Conservation (phyloP, 169 alveolate species). For the Plasmodium relictum region DNA sequence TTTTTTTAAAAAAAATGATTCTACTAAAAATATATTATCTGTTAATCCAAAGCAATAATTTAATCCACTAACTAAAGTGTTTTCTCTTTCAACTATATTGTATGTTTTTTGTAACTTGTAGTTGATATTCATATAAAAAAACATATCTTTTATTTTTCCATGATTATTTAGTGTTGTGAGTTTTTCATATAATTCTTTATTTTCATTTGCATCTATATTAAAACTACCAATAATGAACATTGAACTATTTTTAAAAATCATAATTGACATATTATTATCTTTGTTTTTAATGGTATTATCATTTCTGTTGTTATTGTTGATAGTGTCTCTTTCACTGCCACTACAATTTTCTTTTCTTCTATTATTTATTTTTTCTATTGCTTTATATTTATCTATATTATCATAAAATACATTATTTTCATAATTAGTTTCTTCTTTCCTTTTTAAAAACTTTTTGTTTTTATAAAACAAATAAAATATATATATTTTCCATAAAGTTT, state of each 20-base stretch:
- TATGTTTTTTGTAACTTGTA: conserved; percentile 68
- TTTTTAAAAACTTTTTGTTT: conserved; percentile 25
- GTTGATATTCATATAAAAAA: conserved; percentile 67
- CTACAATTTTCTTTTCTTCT: neutral
- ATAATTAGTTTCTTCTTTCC: conserved; percentile 1
- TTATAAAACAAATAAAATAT: conserved; percentile 47
- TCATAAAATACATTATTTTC: neutral
- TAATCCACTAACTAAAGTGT: conserved; percentile 63
- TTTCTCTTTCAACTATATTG: conserved; percentile 46
- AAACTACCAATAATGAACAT: conserved; percentile 73
- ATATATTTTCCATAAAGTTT: conserved; percentile 67
- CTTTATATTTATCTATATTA: conserved; percentile 2
- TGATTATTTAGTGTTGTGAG: conserved; percentile 39
- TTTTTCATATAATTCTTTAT: conserved; percentile 23
- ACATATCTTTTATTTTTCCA: conserved; percentile 55
- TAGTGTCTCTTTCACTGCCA: neutral
- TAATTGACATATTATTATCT: conserved; percentile 18
- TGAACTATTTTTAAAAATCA: conserved; percentile 49
- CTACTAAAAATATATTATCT: conserved; percentile 68
- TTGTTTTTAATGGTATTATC: neutral
- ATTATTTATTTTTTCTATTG: conserved; percentile 29
- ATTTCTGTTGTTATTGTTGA: neutral
- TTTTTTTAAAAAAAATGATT: conserved; percentile 25
- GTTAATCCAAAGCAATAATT: conserved; percentile 70
- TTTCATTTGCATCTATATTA: conserved; percentile 56